phyloP scores from a whole-genome alignment of 495 filamentous ascomycete genomes.

The Halenospora varia region DNA sequence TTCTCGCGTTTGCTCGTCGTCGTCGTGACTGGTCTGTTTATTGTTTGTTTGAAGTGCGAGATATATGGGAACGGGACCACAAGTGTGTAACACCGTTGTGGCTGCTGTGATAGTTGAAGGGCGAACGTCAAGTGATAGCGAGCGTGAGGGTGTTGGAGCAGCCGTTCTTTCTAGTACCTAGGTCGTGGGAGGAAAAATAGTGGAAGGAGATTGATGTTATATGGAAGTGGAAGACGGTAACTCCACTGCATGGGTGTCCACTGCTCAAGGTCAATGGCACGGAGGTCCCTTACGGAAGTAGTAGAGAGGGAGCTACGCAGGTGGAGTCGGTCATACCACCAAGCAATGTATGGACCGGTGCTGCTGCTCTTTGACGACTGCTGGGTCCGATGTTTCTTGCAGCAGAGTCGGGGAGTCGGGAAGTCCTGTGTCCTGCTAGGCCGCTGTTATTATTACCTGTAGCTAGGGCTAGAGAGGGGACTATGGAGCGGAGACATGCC shows the following conservation, averaged over 20 bases:
- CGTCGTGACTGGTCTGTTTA: too few species aligned
- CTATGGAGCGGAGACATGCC: too few species aligned
- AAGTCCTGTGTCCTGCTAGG: too few species aligned
- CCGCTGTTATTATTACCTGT: background rate
- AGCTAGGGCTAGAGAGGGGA: background rate
- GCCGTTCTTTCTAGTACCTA: too few species aligned
- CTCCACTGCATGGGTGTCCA: conserved; percentile 14
- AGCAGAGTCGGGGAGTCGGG: too few species aligned
- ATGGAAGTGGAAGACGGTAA: conserved; percentile 18
- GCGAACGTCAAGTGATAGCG: conserved; percentile 7
- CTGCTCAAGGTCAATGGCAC: background rate
- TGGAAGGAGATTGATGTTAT: conserved; percentile 23
- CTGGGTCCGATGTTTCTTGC: too few species aligned
- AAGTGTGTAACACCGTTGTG: too few species aligned
- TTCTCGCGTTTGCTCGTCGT: background rate
- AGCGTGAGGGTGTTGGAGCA: conserved; percentile 14
- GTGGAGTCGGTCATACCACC: conserved; percentile 6
- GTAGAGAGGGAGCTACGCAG: conserved; percentile 7
- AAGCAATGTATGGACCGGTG: background rate
- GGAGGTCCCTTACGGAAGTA: conserved; percentile 7
- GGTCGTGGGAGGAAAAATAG: too few species aligned
- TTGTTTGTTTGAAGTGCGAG: too few species aligned
- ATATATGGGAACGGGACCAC: too few species aligned
- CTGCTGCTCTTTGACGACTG: background rate
- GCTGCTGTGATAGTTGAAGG: too few species aligned